Percentiles rank a stretch among this genome's conserved stretches.
Evolutionary conservation across 139 green algal genomes (phyloP).

Genomic region (Eudorina sp.): DNA sequence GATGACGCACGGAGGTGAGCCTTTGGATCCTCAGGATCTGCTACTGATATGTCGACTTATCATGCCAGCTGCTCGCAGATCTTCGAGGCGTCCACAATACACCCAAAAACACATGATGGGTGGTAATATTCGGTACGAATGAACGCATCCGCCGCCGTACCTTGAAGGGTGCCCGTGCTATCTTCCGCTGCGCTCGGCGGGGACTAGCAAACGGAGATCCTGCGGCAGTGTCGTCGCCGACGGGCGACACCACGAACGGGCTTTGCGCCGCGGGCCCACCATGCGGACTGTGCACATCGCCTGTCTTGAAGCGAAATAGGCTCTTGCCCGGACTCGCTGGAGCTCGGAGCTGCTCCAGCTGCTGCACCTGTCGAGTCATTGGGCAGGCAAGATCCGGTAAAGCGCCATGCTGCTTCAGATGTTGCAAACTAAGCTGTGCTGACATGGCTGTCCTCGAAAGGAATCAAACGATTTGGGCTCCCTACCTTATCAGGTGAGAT

Average conservation of each 20-base stretch:
- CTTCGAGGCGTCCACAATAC: too few relatives aligned
- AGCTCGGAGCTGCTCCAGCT: slow-evolving; percentile 65
- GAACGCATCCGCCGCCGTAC: too few relatives aligned
- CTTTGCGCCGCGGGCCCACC: slow-evolving; percentile 70
- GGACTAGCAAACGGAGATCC: slow-evolving; percentile 57
- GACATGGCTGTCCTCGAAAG: not conserved
- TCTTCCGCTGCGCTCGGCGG: slow-evolving; percentile 81
- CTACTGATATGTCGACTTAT: too few relatives aligned
- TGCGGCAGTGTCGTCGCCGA: slow-evolving; percentile 61
- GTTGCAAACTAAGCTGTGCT: too few relatives aligned
- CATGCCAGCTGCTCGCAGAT: too few relatives aligned
- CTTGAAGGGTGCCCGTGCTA: slow-evolving; percentile 96
- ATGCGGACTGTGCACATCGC: slow-evolving; percentile 73
- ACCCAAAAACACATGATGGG: too few relatives aligned
- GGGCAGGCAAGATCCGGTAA: too few relatives aligned
- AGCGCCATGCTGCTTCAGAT: too few relatives aligned
- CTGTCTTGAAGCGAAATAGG: slow-evolving; percentile 82
- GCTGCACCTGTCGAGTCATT: slow-evolving; percentile 44
- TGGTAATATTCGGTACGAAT: too few relatives aligned
- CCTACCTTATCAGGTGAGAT: slow-evolving; percentile 73
- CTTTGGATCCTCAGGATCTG: too few relatives aligned
- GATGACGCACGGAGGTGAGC: too few relatives aligned
- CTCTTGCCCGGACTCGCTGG: slow-evolving; percentile 54
- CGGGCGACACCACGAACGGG: slow-evolving; percentile 79
- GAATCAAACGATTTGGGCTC: too few relatives aligned